Percentiles rank a stretch among this genome's conserved stretches.
These are phyloP conservation scores for Lophiotrema nucula DNA, from an alignment of 495 filamentous ascomycete genomes.

Conservation along the genomic window DNA sequence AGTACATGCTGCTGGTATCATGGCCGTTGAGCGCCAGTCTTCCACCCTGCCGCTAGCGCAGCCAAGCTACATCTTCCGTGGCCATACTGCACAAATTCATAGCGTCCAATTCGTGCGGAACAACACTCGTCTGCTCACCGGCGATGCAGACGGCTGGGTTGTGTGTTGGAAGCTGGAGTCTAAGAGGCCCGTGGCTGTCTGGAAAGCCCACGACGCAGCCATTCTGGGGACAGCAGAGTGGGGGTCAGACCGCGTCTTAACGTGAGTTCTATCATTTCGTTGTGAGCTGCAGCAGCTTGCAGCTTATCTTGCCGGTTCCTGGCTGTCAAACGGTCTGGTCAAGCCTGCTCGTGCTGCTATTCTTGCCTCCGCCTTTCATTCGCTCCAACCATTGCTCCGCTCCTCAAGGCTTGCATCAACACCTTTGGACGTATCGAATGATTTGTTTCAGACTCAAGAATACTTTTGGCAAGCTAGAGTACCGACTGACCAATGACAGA, in stretches of 20 bases:
- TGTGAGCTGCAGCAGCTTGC: slow-evolving; percentile 3
- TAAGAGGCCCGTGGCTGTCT: slow-evolving; percentile 79
- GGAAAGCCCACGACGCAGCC: slow-evolving; percentile 79
- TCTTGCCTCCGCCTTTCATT: slow-evolving; percentile 2
- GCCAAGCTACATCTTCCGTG: slow-evolving; percentile 82
- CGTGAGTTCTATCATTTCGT: slow-evolving; percentile 56
- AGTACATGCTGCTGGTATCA: background rate
- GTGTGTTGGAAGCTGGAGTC: slow-evolving; percentile 81
- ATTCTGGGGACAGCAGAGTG: slow-evolving; percentile 73
- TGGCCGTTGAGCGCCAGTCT: slow-evolving; percentile 31
- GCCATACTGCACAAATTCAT: slow-evolving; percentile 81
- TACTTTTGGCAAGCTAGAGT: too few relatives aligned
- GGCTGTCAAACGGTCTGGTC: background rate
- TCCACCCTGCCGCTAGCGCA: slow-evolving; percentile 57
- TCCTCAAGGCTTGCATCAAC: too few relatives aligned
- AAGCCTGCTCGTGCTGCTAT: slow-evolving; percentile 4
- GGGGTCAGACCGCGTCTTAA: slow-evolving; percentile 63
- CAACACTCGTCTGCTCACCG: slow-evolving; percentile 78
- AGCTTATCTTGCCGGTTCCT: slow-evolving; percentile 2
- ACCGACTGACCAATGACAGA: slow-evolving; percentile 54
- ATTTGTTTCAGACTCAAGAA: too few relatives aligned
- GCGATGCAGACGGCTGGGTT: slow-evolving; percentile 87
- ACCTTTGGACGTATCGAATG: too few relatives aligned
- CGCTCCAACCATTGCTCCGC: too few relatives aligned
- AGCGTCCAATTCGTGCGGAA: slow-evolving; percentile 66